A percentile compares a stretch with the other conserved stretches of the same genome.
These are phyloP conservation scores for Boletus tylopilopsis DNA, from an alignment of 768 basidiomycete species.

Conservation along the genomic window DNA sequence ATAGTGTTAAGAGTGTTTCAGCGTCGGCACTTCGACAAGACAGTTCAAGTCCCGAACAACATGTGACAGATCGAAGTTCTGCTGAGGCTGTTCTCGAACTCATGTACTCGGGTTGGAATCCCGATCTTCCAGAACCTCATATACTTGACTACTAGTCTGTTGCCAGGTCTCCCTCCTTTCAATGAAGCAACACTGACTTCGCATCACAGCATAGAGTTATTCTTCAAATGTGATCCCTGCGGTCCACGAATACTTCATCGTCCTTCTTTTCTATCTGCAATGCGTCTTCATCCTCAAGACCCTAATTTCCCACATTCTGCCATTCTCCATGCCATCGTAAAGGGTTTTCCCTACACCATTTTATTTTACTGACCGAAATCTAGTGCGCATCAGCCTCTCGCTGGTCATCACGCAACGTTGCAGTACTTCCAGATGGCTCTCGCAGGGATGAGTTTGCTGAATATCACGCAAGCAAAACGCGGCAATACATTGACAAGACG, in stretches of 20 bases:
- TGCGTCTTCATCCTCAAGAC: slow-evolving; percentile 77
- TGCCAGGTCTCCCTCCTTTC: slow-evolving; percentile 6
- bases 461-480: slow-evolving; percentile 83
- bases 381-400: slow-evolving; percentile 83
- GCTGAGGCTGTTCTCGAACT: slow-evolving; percentile 61
- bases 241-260: slow-evolving; percentile 81
- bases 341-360: slow-evolving; percentile 14
- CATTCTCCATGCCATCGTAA: slow-evolving; percentile 86
- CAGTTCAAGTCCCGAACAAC: slow-evolving; percentile 51
- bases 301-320: slow-evolving; percentile 86
- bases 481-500: slow-evolving; percentile 82
- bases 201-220: slow-evolving; percentile 66
- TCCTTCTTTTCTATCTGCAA: slow-evolving; percentile 72
- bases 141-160: slow-evolving; percentile 74
- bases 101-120: slow-evolving; percentile 78
- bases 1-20: slow-evolving; percentile 1
- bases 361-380: slow-evolving; percentile 7
- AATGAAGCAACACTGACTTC: slow-evolving; percentile 9
- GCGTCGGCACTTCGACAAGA: slow-evolving; percentile 33
- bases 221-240: slow-evolving; percentile 87
- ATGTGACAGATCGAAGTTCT: slow-evolving; percentile 34
- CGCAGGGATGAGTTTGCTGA: slow-evolving; percentile 85
- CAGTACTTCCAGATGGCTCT: slow-evolving; percentile 67
- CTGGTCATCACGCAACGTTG: slow-evolving; percentile 70
- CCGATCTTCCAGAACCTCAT: slow-evolving; percentile 75